Evolutionary conservation across 179 eudicot species (phyloP), one percentile per base, ranked within the genome.

Genomic region (Silene noctiflora): DNA sequence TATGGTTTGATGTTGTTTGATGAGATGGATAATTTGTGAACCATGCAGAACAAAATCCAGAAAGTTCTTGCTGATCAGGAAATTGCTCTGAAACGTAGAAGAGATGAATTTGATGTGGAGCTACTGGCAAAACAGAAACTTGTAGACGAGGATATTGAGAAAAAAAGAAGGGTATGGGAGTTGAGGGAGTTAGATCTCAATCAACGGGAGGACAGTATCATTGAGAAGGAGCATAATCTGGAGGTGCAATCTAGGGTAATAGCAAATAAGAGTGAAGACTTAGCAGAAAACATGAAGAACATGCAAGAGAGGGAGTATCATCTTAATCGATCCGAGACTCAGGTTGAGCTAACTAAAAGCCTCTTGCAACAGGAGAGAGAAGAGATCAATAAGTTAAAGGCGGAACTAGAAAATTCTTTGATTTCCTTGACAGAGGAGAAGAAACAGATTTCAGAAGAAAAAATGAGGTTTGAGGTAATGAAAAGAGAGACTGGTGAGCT

Each of bases 91-190:
- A 85, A 78, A 82, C 68, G 72, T 24, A 88, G 80, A 80, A 82
- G 72, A 74, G 85, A 85, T 51, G 87, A 85, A 75, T 79, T 86
- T 61, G 95, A 94, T 71, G 84, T 87, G 33, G 93, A 90, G 76
- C 71, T 91, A 66, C 82, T 80, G 75, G 79, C 62, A 77, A 91
- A 83, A 75, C 89, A 85, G 63, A 92, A 88, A 80, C 67, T 69
- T 70, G 85, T 83, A 69, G 95, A 92, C 65, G 93, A 91, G 60
- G 91, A 90, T 25, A 84, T 91, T 81, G 88, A 92, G 84, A 78
- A 77, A 60, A 94, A 86, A 83, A 87, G 95, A 83, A 88, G 96
- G 78, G 86, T 85, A 74, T 91, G 95, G 93, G 99, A 95, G 80
- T 88, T 95, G 82, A 89, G 76, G 74, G 97, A 95, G 82, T 73